Evolutionary conservation across 805 yeast genomes (phyloP), one percentile per base, ranked within the genome.

Genomic region (Schizosaccharomyces lindneri): DNA sequence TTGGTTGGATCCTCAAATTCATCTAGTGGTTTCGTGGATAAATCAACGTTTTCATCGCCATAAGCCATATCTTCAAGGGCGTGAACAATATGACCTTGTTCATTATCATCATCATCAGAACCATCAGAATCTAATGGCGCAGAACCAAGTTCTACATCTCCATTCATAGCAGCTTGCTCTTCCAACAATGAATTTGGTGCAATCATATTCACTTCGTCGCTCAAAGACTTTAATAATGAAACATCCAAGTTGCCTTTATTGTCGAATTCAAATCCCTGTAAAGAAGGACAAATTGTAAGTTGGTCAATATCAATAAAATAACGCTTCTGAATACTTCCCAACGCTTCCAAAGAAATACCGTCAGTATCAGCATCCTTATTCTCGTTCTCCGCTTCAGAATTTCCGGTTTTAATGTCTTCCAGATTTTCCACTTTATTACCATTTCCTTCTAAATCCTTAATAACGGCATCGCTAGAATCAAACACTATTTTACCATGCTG

Each of bases 261-360:
- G 4, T 63, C 64, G 39, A 65, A 63, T 27, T 65, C 65, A 36
- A 65, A 65, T 63, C 82, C 81, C 6, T 72, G 75, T 64, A 86
- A 73, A 0, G 95, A 85, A 0, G 94, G 90, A 65, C 95, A 85
- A 1, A 88, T 73, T 55, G 65, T 66, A 59, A 65, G 61, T 15
- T 61, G 32, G 41, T 66, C 70, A 11, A 62, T 48, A n/a, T 21
- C 59, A 5, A 62, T 60, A 41, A 69, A n/a, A 43, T 67, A 67
- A 6, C 51, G 27, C 17, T 46, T 46, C 7, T 46, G 9, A 46
- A 46, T 46, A 46, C 51, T 13, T 65, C 68, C 27, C 51, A 46
- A 13, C 2, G 51, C 27, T 7, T 69, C 66, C 61, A 70, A 65
- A 60, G 62, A 71, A 32, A 62, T 60, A 27, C 43, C 60, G 15